Evolutionary conservation across 495 filamentous ascomycete species (phyloP), one percentile per base, ranked within the genome.

Genomic region (Xylaria nigripes): DNA sequence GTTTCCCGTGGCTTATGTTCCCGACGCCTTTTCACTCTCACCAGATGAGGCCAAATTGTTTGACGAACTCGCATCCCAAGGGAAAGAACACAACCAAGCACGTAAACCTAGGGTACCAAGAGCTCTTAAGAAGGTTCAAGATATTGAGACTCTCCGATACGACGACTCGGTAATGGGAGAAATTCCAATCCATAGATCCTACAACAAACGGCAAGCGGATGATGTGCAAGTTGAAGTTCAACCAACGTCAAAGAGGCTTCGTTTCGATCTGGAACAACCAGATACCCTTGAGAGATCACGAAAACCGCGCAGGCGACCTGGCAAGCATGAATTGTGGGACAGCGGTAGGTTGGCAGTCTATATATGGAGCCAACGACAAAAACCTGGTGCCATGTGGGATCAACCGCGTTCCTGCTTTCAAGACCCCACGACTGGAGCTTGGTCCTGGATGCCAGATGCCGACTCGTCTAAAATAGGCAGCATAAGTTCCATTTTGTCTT

Each of bases 1-100:
- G 32, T 71, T 68, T 45, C 73, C 73, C 9, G 56, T 57, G 32
- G 57, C 72, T 27, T 76, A 70, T 54, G 70, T 76, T 12, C 73
- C 73, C 2, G 53, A 65, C 13, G 64, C 66, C n/a, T 75, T 75
- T 46, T 72, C 70, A 0, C 67, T 68, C 2, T 63, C 63, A 0
- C 58, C 68, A 27, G 65, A 73, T 23, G 73, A 75, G 29, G 59
- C 68, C 18, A 54, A 62, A 48, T 27, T 67, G 1, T 66, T 64
- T 41, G 54, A 60, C 22, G 61, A 55, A 19, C 53, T 66, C 36
- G 48, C 57, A 24, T 64, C 61, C 5, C 54, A 51, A 24, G 48
- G 55, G 24, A 60, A 47, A 51, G 57, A 64, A 34, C 50, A 22
- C 36, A 42, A 10, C 13, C 58, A 29, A 51, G 16, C 30, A 27